Evolutionary conservation across 2,329 filamentous ascomycete genomes (phyloP), one percentile per base, ranked within the genome.

Genomic region (Diplodia intermedia): DNA sequence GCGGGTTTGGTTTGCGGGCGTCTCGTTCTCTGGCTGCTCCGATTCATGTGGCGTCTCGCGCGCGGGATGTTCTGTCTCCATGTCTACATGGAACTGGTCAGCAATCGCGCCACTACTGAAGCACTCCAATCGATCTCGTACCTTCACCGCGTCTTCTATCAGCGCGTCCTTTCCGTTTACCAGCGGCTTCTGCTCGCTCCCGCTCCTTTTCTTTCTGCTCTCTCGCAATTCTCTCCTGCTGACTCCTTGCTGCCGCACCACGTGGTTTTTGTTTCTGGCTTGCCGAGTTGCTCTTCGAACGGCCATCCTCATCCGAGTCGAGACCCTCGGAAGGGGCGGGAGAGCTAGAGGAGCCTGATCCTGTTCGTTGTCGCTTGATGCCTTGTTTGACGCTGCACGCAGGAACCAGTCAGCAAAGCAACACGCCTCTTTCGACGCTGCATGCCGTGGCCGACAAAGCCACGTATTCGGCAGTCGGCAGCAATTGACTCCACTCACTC

Each of bases 121-220:
- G 9, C n/a, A n/a, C 15, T 15, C 38, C 18, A n/a, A 20, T 23
- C 9, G 33, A 8, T 36, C 49, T 43, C 62, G 43, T 65, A 94
- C 93, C 93, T 75, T 97, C 93, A 71, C 86, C 90, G 77, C 92
- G 89, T 73, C 93, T 88, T 70, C 92, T 87, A 72, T 95, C 93
- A 52, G 91, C 89, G 67, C 93, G 88, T 62, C 90, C 91, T 83
- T 94, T 95, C 69, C 93, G 87, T 77, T 94, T 91, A 72, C 86
- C 92, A 29, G 89, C 89, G 40, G 90, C 89, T 75, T 97, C 94
- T 36, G 87, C 85, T 67, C 90, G 86, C 72, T 90, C 89, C 56
- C 87, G 84, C 73, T 97, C 93, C 65, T 88, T 88, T 71, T 97
- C 92, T 73, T 81, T 82, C 36, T 84, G 66, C 29, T 68, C 82